These are phyloP conservation scores for Pueraria montana DNA, from an alignment of 306 rosid species.

Conservation along the genomic window DNA sequence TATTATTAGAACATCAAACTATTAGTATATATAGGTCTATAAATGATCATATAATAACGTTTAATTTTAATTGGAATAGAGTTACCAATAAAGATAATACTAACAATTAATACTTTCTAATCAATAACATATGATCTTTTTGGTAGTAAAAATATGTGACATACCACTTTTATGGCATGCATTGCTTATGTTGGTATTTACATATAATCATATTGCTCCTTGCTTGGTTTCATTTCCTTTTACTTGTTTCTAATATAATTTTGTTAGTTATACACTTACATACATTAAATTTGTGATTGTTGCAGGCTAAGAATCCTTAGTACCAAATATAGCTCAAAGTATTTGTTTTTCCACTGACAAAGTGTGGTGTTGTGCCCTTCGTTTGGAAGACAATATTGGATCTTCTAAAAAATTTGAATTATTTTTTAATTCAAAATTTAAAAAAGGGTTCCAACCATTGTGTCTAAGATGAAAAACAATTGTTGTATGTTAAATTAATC, in stretches of 20 bases:
- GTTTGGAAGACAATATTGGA: slow-evolving; percentile 39
- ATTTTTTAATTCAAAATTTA: slow-evolving; percentile 18
- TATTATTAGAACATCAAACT: neutral
- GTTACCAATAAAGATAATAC: neutral
- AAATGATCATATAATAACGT: neutral
- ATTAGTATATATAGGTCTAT: neutral
- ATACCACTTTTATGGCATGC: neutral
- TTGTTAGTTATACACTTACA: neutral
- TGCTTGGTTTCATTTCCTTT: neutral
- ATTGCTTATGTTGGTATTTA: neutral
- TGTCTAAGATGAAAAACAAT: slow-evolving; percentile 29
- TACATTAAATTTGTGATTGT: slow-evolving; percentile 20
- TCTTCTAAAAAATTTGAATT: slow-evolving; percentile 31
- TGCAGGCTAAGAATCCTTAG: slow-evolving; percentile 82
- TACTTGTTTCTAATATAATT: neutral
- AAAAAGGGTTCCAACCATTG: slow-evolving; percentile 26
- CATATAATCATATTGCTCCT: neutral
- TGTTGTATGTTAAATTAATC: slow-evolving; percentile 43
- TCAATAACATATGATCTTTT: neutral
- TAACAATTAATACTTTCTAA: neutral
- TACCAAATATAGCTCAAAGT: slow-evolving; percentile 31
- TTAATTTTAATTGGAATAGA: neutral
- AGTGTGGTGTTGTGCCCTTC: slow-evolving; percentile 42
- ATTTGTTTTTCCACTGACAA: slow-evolving; percentile 35
- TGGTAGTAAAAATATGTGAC: neutral